A percentile compares a stretch with the other conserved stretches of the same genome.
Conservation (phyloP, 2,329 filamentous ascomycete genomes). For the Decorospora gaudefroyi region DNA sequence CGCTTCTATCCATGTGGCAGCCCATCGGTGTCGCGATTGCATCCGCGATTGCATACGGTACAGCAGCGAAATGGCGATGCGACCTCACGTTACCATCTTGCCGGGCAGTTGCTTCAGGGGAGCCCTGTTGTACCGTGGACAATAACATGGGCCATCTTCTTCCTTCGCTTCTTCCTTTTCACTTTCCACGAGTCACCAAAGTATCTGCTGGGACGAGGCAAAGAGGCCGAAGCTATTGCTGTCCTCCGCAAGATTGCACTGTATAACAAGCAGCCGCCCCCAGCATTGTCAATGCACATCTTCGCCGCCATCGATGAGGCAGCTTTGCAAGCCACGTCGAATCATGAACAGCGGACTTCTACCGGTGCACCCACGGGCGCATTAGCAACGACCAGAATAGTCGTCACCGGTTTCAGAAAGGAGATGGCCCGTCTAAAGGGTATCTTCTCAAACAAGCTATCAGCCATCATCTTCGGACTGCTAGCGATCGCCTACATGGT, state of each 20-base stretch:
- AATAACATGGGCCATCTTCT: constrained; percentile 39
- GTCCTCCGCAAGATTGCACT: constrained; percentile 36
- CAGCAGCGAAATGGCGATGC: constrained; percentile 38
- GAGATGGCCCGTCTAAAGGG: constrained; percentile 35
- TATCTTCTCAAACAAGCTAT: constrained; percentile 35
- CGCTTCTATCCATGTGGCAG: constrained; percentile 40
- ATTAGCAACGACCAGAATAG: constrained; percentile 27
- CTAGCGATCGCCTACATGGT: constrained; percentile 37
- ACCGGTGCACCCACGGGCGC: too few species aligned
- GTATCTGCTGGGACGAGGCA: constrained; percentile 32
- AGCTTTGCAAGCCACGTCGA: constrained; percentile 9
- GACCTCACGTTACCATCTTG: constrained; percentile 26
- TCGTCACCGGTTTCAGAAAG: constrained; percentile 27
- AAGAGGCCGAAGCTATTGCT: constrained; percentile 35
- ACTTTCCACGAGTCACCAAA: constrained; percentile 39
- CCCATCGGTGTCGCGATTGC: constrained; percentile 36
- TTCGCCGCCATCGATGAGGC: constrained; percentile 32
- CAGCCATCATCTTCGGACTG: constrained; percentile 33
- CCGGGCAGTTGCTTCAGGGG: constrained; percentile 5
- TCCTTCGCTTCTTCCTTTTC: constrained; percentile 37
- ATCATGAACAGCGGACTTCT: too few species aligned
- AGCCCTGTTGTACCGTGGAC: constrained; percentile 10
- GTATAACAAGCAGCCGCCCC: constrained; percentile 33
- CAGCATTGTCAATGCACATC: constrained; percentile 32
- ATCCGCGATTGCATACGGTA: constrained; percentile 36